Base-by-base conservation (phyloP, 306 rosid genomes). In the Aeschynomene evenia region DNA sequence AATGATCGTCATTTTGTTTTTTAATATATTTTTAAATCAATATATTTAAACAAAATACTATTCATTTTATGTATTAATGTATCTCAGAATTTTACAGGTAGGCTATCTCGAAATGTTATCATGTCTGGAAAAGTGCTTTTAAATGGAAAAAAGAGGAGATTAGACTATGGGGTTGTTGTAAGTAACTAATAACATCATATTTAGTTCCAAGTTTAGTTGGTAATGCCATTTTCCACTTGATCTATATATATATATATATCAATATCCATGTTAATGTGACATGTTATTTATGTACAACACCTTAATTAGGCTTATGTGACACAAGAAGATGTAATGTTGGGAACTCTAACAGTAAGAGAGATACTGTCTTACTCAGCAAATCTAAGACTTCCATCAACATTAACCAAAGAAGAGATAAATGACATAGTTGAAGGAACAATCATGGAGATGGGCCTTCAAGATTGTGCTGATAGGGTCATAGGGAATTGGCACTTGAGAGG, bases 401-500 rank as follows among this genome's bases (percentile, higher is more conserved):
- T 81, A 82, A 78, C 81, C 37, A 91, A 80, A 68, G 83, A 94
- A 74, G 96, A 91, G 71, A 46, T 87, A 2, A 62, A 85, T 53
- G 86, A 40, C 66, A 67, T 72, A 4, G 88, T 91, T 13, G 95
- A 84, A 37, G 96, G 75, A 26, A 84, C 87, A 33, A 85, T 94
- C 12, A 55, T 40, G 40, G 95, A 91, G 34, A 87, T 94, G 97
- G 97, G 99, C 70, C 91, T 94, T 67, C 82, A 82, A 71, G 95
- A 90, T 1, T 94, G 98, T 76, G 89, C 85, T 13, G 88, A 94
- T 46, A 48, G 85, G 64, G 33, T 81, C 0, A 80, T 88, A 37
- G 98, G 98, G 60, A 88, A 84, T 67, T 94, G 98, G 98, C 97
- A 91, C 39, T 74, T 85, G 49, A 87, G 97, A 68, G 96, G 99